These are phyloP conservation scores for Petunia hybrid DNA, from an alignment of 305 asterid genomes.

Conservation along the genomic window DNA sequence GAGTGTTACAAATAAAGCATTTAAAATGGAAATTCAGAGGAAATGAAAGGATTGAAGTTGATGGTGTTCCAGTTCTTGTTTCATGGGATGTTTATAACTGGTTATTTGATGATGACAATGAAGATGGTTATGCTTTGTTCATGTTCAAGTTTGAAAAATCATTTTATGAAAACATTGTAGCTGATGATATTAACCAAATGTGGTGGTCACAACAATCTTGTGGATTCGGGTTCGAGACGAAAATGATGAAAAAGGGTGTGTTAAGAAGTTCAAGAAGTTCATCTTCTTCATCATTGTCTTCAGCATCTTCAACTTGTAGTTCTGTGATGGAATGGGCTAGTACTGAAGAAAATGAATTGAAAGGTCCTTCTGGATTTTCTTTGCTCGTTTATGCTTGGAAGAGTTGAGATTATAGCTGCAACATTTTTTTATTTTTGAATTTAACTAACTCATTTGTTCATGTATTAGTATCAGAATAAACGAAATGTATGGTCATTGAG, in stretches of 20 bases:
- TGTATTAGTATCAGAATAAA: slow-evolving; percentile 5
- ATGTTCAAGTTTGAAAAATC: slow-evolving; percentile 51
- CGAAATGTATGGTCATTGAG: background rate
- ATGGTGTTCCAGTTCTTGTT: slow-evolving; percentile 49
- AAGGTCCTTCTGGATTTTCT: slow-evolving; percentile 59
- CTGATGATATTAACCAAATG: slow-evolving; percentile 34
- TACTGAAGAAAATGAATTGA: slow-evolving; percentile 59
- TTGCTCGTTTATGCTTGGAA: slow-evolving; percentile 74
- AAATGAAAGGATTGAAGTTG: slow-evolving; percentile 59
- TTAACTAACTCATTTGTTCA: slow-evolving; percentile 36
- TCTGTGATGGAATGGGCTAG: slow-evolving; percentile 79
- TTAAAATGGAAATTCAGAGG: slow-evolving; percentile 76
- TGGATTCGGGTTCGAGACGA: slow-evolving; percentile 62
- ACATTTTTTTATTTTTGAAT: background rate
- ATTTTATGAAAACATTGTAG: slow-evolving; percentile 27
- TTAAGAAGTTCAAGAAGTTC: slow-evolving; percentile 54
- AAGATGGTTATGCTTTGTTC: slow-evolving; percentile 63
- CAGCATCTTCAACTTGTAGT: slow-evolving; percentile 62
- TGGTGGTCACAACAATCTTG: slow-evolving; percentile 40
- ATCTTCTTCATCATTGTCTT: slow-evolving; percentile 59
- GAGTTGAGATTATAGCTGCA: slow-evolving; percentile 27
- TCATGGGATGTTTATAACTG: slow-evolving; percentile 75
- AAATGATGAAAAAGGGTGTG: slow-evolving; percentile 58
- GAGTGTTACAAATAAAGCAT: slow-evolving; percentile 57
- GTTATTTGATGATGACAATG: slow-evolving; percentile 46